Evolutionary conservation across 768 basidiomycete genomes (phyloP).

Genomic region (Porphyrellus cyaneotinctus): DNA sequence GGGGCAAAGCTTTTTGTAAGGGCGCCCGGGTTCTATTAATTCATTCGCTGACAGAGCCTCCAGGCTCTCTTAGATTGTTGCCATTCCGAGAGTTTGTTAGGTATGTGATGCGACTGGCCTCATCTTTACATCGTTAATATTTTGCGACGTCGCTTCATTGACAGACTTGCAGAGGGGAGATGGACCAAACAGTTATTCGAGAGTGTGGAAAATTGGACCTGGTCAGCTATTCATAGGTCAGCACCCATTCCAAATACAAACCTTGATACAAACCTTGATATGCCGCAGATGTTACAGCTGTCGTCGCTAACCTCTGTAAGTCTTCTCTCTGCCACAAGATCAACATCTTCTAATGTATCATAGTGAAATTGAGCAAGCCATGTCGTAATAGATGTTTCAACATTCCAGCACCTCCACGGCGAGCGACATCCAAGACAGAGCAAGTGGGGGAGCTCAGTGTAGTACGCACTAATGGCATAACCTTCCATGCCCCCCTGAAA

Average conservation of each 20-base stretch:
- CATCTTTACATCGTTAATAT: background rate
- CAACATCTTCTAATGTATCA: background rate
- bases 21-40: background rate
- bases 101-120: constrained; percentile 6
- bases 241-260: background rate
- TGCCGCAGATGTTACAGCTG: constrained; percentile 6
- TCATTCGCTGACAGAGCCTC: background rate
- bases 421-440: background rate
- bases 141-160: background rate
- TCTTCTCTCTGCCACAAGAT: background rate
- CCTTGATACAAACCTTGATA: background rate
- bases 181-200: constrained; percentile 15
- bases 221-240: constrained; percentile 17
- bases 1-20: constrained; percentile 21
- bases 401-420: background rate
- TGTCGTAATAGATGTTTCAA: background rate
- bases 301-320: constrained; percentile 10
- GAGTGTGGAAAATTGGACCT: constrained; percentile 11
- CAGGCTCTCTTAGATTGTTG: constrained; percentile 31
- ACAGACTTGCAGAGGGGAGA: constrained; percentile 18
- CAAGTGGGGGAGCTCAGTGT: constrained; percentile 18
- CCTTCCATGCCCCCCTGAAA: background rate
- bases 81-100: constrained; percentile 26
- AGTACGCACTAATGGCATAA: constrained; percentile 2
- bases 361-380: constrained; percentile 12